These are phyloP conservation scores for Metschnikowia dekortorum DNA, from an alignment of 805 yeast genomes.

Conservation along the genomic window DNA sequence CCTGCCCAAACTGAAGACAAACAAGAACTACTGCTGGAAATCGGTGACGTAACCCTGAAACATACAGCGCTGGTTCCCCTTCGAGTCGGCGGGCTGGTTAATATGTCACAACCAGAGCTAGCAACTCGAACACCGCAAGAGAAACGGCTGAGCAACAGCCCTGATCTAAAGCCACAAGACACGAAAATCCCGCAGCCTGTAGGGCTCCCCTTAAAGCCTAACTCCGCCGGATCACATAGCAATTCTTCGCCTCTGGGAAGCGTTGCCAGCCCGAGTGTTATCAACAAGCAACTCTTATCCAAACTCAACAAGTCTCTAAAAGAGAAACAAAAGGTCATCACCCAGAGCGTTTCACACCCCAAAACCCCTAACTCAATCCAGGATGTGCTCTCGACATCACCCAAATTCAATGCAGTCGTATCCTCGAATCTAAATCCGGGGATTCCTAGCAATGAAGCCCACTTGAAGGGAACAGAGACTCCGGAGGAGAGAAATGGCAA, in stretches of 20 bases:
- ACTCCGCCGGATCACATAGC: neutral
- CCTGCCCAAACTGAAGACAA: neutral
- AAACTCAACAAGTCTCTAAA: slow-evolving; percentile 40
- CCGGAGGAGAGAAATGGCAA: slow-evolving; percentile 2
- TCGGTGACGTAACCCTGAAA: neutral
- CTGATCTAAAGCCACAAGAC: neutral
- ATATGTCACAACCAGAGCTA: neutral
- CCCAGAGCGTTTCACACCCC: slow-evolving; percentile 18
- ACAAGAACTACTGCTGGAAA: slow-evolving; percentile 1
- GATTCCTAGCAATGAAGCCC: neutral
- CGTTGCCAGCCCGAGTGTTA: slow-evolving; percentile 15
- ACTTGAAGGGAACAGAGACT: neutral
- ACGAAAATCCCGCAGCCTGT: neutral
- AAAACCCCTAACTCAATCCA: slow-evolving; percentile 32
- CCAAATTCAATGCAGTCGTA: slow-evolving; percentile 16
- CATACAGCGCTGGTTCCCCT: neutral
- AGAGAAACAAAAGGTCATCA: slow-evolving; percentile 40
- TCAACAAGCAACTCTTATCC: slow-evolving; percentile 30
- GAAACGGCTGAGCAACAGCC: slow-evolving; percentile 1
- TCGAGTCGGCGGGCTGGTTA: neutral
- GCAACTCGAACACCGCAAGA: neutral
- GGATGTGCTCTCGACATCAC: slow-evolving; percentile 35
- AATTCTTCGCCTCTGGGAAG: neutral
- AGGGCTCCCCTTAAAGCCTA: neutral
- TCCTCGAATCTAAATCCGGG: neutral